Evolutionary conservation across 345 rosid genomes (phyloP), one percentile per base, ranked within the genome.

Genomic region (Corchorus olitorius): DNA sequence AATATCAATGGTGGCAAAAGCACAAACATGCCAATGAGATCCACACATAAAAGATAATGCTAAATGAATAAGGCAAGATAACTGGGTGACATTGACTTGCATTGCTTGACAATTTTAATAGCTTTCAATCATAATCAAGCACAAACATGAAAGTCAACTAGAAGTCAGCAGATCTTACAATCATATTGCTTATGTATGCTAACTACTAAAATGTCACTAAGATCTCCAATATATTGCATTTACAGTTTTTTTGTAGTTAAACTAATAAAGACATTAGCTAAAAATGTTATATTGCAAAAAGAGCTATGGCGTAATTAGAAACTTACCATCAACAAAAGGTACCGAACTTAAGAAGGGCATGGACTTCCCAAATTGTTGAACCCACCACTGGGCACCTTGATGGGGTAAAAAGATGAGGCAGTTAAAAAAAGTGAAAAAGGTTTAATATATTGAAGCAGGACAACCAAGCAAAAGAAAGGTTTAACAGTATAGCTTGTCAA

Each of bases 381-480:
- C 82, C 99, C 99, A 97, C 98, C 99, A 97, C 78, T 90, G 93
- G 48, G 97, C 94, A 83, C 99, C 99, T 97, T 78, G 12, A 78
- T 3, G 43, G 15, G 58, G 60, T 45, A 72, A 75, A 76, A 70
- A 5, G 3, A 35, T n/a, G 34, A 45, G 6, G 43, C 43, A 39
- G 65, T 54, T 68, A 71, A 63, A 62, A 70, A 37, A 53, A 70
- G 45, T 2, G 45, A n/a, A n/a, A 68, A 27, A 27, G 27, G 73
- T 39, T 39, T 6, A 39, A 39, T 6, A 39, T 39, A 39, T 3
- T 39, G 6, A 55, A 8, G 3, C 49, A 17, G 55, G 67, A 70
- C n/a, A 74, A 22, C 13, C 73, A 62, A 43, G 41, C 12, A 37
- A 20, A 71, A 59, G 17, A 37, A n/a, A 76, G 72, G 65, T 69